Conservation (phyloP, 225 moss, liverwort and hornwort species). For the Polytrichum formosum region DNA sequence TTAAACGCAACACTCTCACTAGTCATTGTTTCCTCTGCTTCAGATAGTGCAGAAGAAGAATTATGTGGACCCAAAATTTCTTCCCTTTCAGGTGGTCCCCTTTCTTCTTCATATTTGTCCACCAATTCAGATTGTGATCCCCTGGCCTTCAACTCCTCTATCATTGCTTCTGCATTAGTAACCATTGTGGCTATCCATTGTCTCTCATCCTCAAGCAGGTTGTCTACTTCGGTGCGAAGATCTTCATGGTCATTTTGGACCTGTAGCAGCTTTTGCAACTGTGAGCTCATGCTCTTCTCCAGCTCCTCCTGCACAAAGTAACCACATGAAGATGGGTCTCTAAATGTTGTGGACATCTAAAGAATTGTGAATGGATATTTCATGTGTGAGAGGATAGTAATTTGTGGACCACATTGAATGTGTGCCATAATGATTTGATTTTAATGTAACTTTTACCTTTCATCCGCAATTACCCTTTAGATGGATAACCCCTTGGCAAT, state of each 20-base stretch:
- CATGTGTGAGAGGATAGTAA: too few relatives aligned
- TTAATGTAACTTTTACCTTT: too few relatives aligned
- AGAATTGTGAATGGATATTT: too few relatives aligned
- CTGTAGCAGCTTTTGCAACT: constrained; percentile 27
- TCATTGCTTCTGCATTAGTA: constrained; percentile 29
- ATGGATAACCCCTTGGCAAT: too few relatives aligned
- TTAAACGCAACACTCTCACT: constrained; percentile 15
- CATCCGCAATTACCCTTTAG: too few relatives aligned
- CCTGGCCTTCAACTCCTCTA: constrained; percentile 26
- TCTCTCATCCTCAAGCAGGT: constrained; percentile 44
- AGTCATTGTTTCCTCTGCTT: constrained; percentile 16
- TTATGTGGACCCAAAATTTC: constrained; percentile 12
- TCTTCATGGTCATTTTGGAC: constrained; percentile 38
- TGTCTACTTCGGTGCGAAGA: constrained; percentile 27
- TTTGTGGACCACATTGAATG: too few relatives aligned
- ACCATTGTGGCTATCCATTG: constrained; percentile 41
- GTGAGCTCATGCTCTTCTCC: constrained; percentile 29
- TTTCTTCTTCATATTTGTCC: constrained; percentile 56
- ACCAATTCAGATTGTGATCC: constrained; percentile 45
- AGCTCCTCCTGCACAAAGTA: constrained; percentile 27
- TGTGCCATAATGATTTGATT: too few relatives aligned
- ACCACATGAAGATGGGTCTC: not conserved
- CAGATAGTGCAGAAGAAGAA: constrained; percentile 2
- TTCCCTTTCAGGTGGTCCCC: constrained; percentile 35
- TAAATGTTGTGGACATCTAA: too few relatives aligned